Conservation (phyloP, 208 protist genomes). For the Trypanosomatidae sp. region DNA sequence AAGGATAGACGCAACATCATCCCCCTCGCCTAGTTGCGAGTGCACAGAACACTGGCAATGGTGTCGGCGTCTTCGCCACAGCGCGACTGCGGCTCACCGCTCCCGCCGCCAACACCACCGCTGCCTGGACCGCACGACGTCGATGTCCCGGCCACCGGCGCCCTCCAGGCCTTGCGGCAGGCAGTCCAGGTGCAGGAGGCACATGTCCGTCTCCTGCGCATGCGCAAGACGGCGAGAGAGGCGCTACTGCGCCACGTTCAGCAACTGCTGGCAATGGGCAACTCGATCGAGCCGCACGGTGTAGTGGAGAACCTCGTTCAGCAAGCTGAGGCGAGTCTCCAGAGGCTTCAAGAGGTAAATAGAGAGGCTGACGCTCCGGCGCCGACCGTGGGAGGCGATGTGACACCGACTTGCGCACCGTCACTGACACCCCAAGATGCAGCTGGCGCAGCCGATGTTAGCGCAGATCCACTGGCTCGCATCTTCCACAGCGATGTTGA, state of each 20-base stretch:
- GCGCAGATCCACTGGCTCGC: conserved; percentile 8
- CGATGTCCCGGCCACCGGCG: background rate
- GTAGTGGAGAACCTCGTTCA: conserved; percentile 6
- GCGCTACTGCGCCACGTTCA: conserved; percentile 22
- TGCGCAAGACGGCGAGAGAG: conserved; percentile 23
- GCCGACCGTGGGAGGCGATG: background rate
- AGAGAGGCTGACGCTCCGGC: background rate
- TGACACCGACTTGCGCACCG: background rate
- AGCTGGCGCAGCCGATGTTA: background rate
- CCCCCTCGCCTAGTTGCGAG: background rate
- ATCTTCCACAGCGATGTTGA: conserved; percentile 21
- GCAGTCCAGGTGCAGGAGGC: conserved; percentile 31
- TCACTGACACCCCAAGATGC: background rate
- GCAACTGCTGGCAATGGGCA: conserved; percentile 9
- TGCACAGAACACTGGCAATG: background rate
- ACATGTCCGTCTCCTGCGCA: conserved; percentile 28
- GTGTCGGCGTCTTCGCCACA: conserved; percentile 1
- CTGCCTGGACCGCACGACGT: background rate
- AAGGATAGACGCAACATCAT: background rate
- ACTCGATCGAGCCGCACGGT: conserved; percentile 12
- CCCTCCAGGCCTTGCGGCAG: conserved; percentile 16
- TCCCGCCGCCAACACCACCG: background rate
- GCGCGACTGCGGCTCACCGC: background rate
- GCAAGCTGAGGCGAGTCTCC: conserved; percentile 16
- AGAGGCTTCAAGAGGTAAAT: background rate